Conservation (phyloP, 768 basidiomycete genomes). For the Pisolithus tinctorius region DNA sequence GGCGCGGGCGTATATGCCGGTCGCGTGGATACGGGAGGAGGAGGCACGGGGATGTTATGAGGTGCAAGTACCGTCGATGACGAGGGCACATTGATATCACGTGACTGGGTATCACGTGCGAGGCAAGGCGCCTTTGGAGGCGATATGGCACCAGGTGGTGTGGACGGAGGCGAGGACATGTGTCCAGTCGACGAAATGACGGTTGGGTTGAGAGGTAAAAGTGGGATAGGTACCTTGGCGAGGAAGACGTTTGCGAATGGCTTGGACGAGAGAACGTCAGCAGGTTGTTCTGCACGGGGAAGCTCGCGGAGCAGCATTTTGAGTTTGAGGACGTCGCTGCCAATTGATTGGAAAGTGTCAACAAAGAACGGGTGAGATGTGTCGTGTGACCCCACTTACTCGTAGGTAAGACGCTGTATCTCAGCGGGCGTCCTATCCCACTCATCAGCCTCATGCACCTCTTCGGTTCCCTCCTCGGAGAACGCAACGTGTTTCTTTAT, state of each 20-base stretch:
- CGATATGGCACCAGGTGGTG: neutral
- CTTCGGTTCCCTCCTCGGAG: conserved; percentile 44
- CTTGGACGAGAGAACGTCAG: conserved; percentile 35
- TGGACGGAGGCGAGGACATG: neutral
- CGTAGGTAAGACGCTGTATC: conserved; percentile 55
- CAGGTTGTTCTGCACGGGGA: conserved; percentile 49
- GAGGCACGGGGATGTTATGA: conserved; percentile 9
- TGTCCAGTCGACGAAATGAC: neutral
- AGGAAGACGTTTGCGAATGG: conserved; percentile 37
- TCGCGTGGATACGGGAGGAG: conserved; percentile 4
- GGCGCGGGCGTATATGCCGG: neutral
- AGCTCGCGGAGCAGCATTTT: conserved; percentile 63
- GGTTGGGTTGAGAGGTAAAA: conserved; percentile 47
- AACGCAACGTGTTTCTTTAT: conserved; percentile 56
- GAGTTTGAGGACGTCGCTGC: conserved; percentile 59
- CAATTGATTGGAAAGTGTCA: neutral
- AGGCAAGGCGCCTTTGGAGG: neutral
- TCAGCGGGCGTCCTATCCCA: conserved; percentile 76
- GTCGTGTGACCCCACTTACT: conserved; percentile 40
- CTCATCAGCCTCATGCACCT: conserved; percentile 63
- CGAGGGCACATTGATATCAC: neutral
- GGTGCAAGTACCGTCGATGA: neutral
- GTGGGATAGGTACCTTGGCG: conserved; percentile 52
- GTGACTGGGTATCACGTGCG: neutral
- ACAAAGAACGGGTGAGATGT: neutral